Evolutionary conservation across 2,329 filamentous ascomycete genomes (phyloP).

Genomic region (Calonectria honghensis): DNA sequence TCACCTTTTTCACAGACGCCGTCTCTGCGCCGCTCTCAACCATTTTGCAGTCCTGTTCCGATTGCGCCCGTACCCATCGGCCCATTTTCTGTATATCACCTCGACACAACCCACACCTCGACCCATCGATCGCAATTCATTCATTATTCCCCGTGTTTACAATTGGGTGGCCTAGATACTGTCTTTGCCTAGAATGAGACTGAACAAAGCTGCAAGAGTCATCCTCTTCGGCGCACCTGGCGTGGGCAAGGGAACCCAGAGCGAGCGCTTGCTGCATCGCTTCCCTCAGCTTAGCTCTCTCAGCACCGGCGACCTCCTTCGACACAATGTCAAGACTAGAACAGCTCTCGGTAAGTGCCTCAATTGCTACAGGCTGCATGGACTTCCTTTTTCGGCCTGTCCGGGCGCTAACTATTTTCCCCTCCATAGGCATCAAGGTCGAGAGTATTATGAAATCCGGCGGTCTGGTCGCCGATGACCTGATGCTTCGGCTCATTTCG

Average conservation of each 20-base stretch:
- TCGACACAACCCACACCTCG: constrained; percentile 19
- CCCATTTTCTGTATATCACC: constrained; percentile 30
- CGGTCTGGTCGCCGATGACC: constrained; percentile 90
- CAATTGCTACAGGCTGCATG: neutral
- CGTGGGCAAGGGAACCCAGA: constrained; percentile 97
- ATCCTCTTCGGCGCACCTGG: constrained; percentile 98
- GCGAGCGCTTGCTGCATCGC: constrained; percentile 87
- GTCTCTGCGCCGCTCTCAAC: constrained; percentile 20
- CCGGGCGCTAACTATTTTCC: constrained; percentile 30
- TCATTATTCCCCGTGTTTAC: constrained; percentile 2
- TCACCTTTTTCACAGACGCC: neutral
- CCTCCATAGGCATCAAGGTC: constrained; percentile 85
- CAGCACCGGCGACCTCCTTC: constrained; percentile 93
- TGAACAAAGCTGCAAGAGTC: constrained; percentile 89
- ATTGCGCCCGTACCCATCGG: constrained; percentile 39
- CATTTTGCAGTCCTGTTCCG: constrained; percentile 28
- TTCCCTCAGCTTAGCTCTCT: constrained; percentile 94
- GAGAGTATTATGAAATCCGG: constrained; percentile 92
- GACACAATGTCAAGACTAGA: constrained; percentile 92
- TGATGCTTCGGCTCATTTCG: constrained; percentile 94
- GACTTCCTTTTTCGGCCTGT: neutral
- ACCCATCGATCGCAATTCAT: neutral
- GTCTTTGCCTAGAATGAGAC: constrained; percentile 71
- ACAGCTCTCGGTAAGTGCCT: constrained; percentile 85
- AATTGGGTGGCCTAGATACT: constrained; percentile 46